phyloP scores from a whole-genome alignment of 2,329 filamentous ascomycete genomes.

The Sporothrix pallida region DNA sequence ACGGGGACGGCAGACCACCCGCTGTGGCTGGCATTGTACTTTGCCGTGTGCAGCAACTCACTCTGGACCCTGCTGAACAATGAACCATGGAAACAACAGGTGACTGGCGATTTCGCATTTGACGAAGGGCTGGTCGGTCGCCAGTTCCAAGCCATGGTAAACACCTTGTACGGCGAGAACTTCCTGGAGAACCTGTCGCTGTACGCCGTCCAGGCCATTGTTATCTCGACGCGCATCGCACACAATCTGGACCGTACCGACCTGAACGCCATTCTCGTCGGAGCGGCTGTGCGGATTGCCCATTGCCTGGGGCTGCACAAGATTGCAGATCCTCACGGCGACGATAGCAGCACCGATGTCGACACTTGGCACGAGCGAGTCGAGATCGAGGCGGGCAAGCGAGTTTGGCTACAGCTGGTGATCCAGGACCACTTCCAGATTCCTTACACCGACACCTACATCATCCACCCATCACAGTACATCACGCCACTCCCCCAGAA shows the following conservation, averaged over 20 bases:
- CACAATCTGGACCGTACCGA: constrained; percentile 47
- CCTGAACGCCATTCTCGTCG: constrained; percentile 45
- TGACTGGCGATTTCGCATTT: constrained; percentile 21
- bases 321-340: constrained; percentile 32
- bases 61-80: constrained; percentile 39
- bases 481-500: constrained; percentile 44
- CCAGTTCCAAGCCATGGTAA: constrained; percentile 44
- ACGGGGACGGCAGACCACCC: constrained; percentile 39
- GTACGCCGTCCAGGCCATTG: constrained; percentile 46
- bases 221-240: constrained; percentile 46
- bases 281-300: constrained; percentile 46
- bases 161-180: constrained; percentile 43
- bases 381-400: constrained; percentile 45
- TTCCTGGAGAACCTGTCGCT: constrained; percentile 44
- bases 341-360: background rate
- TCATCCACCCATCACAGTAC: constrained; percentile 44
- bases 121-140: constrained; percentile 35
- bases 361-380: constrained; percentile 37
- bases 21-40: constrained; percentile 42
- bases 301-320: constrained; percentile 43
- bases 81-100: constrained; percentile 17
- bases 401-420: constrained; percentile 47
- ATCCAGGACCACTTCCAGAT: constrained; percentile 47
- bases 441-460: constrained; percentile 47
- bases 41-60: constrained; percentile 39